phyloP scores from a whole-genome alignment of 805 yeast genomes.

The Ogataea naganishii region DNA sequence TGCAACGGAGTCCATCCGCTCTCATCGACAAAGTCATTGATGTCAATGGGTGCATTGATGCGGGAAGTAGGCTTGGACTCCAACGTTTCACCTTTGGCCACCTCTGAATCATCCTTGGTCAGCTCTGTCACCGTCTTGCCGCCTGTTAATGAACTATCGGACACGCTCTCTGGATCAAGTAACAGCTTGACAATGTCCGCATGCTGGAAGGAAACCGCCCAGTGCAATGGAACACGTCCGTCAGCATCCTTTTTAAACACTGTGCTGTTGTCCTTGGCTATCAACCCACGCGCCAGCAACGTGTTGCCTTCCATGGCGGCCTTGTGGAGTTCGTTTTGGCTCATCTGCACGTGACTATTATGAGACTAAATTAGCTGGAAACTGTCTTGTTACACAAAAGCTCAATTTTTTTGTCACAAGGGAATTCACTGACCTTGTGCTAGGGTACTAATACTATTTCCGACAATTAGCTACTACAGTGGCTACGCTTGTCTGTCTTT shows the following conservation, averaged over 20 bases:
- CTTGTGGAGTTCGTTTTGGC: constrained; percentile 34
- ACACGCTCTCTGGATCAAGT: constrained; percentile 26
- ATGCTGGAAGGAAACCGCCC: constrained; percentile 72
- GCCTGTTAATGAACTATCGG: constrained; percentile 2
- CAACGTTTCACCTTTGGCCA: constrained; percentile 2
- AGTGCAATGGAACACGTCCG: constrained; percentile 73
- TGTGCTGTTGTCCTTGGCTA: constrained; percentile 40
- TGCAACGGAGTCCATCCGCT: constrained; percentile 89
- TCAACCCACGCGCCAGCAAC: constrained; percentile 39
- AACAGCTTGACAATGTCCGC: constrained; percentile 41
- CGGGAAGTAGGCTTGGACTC: no score
- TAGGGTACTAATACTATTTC: no score
- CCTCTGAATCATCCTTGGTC: background rate
- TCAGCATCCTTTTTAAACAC: constrained; percentile 54
- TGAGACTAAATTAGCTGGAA: no score
- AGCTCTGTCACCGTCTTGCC: background rate
- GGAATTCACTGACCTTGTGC: no score
- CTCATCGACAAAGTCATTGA: constrained; percentile 62
- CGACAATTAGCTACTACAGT: no score
- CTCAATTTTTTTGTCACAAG: no score
- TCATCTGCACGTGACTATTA: constrained; percentile 1
- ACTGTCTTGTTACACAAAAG: no score
- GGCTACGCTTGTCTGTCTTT: no score
- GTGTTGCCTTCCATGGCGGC: constrained; percentile 60
- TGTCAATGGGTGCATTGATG: no score